phyloP scores from a whole-genome alignment of 352 stramenopile species.

The Blastocystis sp. region DNA sequence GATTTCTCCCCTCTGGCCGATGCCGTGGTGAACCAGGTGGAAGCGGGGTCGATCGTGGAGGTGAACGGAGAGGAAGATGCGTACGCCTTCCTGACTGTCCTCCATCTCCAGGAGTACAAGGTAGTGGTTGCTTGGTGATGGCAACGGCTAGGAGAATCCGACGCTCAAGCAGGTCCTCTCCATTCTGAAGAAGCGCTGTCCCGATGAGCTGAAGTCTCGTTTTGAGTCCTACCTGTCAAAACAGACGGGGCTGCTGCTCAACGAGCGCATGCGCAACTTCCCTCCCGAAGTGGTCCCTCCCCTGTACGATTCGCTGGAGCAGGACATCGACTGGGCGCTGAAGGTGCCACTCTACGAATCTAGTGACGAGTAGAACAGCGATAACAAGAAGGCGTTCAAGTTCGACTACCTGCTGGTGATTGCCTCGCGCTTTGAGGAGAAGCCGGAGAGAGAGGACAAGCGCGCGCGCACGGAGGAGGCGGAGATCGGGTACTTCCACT shows the following conservation, averaged over 20 bases:
- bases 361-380: slow-evolving; percentile 4
- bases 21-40: slow-evolving; percentile 46
- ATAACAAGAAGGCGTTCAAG: slow-evolving; percentile 69
- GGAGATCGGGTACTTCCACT: slow-evolving; percentile 58
- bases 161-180: slow-evolving; percentile 3
- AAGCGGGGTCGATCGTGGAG: slow-evolving; percentile 62
- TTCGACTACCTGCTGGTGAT: slow-evolving; percentile 66
- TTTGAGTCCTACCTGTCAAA: slow-evolving; percentile 48
- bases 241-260: slow-evolving; percentile 51
- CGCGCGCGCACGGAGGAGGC: background rate
- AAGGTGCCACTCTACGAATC: background rate
- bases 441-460: slow-evolving; percentile 7
- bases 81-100: slow-evolving; percentile 67
- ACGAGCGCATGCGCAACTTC: slow-evolving; percentile 69
- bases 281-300: slow-evolving; percentile 66
- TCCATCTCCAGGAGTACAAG: slow-evolving; percentile 60
- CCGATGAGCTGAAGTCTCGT: background rate
- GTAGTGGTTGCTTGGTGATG: background rate
- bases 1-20: slow-evolving; percentile 54
- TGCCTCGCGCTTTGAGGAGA: slow-evolving; percentile 56
- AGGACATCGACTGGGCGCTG: slow-evolving; percentile 67
- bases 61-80: slow-evolving; percentile 67
- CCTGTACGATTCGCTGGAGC: slow-evolving; percentile 50
- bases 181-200: slow-evolving; percentile 48
- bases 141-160: slow-evolving; percentile 15